phyloP scores from a whole-genome alignment of 495 filamentous ascomycete genomes.

The Tuber melanosporum region DNA sequence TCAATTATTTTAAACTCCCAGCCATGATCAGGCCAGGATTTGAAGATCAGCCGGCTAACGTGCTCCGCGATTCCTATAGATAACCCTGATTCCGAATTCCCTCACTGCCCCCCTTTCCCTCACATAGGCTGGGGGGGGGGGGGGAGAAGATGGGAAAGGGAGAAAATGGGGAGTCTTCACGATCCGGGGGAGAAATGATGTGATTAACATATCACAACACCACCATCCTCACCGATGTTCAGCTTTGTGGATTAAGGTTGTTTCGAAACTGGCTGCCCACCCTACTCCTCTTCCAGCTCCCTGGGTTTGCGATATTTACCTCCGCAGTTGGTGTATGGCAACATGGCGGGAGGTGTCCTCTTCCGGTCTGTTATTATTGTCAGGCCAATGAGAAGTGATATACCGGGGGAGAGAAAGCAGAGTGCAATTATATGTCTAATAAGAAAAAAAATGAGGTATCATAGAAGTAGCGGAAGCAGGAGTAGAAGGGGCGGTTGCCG shows the following conservation, averaged over 20 bases:
- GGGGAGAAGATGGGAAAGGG: background rate
- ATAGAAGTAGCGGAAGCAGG: background rate
- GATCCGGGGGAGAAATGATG: background rate
- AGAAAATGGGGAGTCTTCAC: background rate
- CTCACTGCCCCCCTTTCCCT: background rate
- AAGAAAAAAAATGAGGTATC: background rate
- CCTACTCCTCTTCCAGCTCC: background rate
- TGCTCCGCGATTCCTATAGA: background rate
- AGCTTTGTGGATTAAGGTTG: background rate
- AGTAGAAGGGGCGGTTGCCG: background rate
- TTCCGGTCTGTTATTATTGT: background rate
- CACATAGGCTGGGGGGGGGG: background rate
- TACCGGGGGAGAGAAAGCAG: background rate
- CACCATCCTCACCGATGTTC: background rate
- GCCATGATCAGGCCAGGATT: background rate
- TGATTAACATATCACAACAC: background rate
- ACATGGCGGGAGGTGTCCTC: background rate
- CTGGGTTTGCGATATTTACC: background rate
- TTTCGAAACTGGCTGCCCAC: background rate
- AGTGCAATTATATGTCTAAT: background rate
- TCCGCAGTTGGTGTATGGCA: background rate
- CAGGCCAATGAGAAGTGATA: background rate
- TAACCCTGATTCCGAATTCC: background rate
- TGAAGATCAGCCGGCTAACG: background rate
- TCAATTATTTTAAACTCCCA: background rate